Evolutionary conservation across 2,329 filamentous ascomycete species (phyloP), one percentile per base, ranked within the genome.

Genomic region (Orbilia ellipsospora): DNA sequence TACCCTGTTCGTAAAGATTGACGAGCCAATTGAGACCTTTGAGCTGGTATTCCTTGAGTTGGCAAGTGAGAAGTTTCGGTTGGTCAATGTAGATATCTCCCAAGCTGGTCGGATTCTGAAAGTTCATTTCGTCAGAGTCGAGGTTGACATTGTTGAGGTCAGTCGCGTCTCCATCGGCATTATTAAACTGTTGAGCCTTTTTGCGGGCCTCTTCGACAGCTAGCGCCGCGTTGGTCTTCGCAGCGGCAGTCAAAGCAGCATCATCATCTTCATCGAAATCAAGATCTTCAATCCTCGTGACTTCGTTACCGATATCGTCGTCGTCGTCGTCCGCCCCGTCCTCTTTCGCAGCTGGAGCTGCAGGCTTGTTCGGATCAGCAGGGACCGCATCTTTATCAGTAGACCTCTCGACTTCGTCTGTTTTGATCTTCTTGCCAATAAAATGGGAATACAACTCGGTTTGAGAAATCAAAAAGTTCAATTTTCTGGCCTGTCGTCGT

Each of bases 1-100:
- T 99, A 82, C 95, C 95, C 83, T 99, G 95, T 83, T 99, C 95
- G 85, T 99, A 99, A 78, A 99, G 84, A 82, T 99, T 98, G 85
- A 97, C 95, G 65, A 99, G 89, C 95, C 95, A 99, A 82, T 98
- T 99, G 82, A 99, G 91, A 84, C 95, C 95, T 85, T 99, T 99
- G 82, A 99, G 86, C 85, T 99, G 95, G 84, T 99, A 99, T 82
- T 99, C 95, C 82, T 99, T 99, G 81, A 99, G 89, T 81, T 96
- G 92, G 61, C 94, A 92, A 78, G 92, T 94, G 80, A 99, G 88
- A 84, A 98, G 89, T 83, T 93, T 96, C 7, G 95, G 95, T 82
- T 99, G 95, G 77, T 94, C 90, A 68, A 99, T 93, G 80, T 97
- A 92, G 78, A 97, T 93, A 80, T 95, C 94, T 80, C 94, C 94